phyloP scores from a whole-genome alignment of 83 land plant species.

The Diphasiastrum complanatum region DNA sequence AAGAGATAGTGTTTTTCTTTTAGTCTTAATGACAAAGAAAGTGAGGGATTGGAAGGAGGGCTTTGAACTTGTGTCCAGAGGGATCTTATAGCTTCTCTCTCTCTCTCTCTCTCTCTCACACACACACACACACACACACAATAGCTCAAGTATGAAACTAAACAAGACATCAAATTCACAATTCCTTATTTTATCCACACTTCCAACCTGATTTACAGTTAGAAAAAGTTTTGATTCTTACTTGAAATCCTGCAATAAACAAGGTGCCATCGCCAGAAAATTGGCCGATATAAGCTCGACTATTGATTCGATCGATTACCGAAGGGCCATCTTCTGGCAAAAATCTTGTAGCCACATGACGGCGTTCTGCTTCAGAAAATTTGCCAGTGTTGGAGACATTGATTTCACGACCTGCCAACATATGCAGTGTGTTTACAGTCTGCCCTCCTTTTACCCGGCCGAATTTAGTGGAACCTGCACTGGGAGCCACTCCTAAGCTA shows the following conservation, averaged over 20 bases:
- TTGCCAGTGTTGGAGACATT: conserved; percentile 58
- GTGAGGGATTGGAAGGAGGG: too few species aligned
- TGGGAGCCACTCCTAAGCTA: conserved; percentile 39
- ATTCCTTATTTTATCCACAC: too few species aligned
- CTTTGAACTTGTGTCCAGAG: too few species aligned
- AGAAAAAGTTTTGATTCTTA: too few species aligned
- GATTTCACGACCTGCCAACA: conserved; percentile 58
- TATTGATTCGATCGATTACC: conserved; percentile 46
- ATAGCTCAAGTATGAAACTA: too few species aligned
- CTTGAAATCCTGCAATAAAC: conserved; percentile 90
- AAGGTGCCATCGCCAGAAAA: conserved; percentile 81
- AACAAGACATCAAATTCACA: too few species aligned
- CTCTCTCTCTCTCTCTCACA: too few species aligned
- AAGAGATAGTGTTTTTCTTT: too few species aligned
- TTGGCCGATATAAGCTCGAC: conserved; percentile 77
- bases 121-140: too few species aligned
- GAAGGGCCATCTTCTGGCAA: conserved; percentile 63
- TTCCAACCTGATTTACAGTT: too few species aligned
- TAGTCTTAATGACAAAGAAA: too few species aligned
- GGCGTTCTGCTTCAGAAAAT: conserved; percentile 60
- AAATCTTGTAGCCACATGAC: conserved; percentile 63
- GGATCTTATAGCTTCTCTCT: too few species aligned
- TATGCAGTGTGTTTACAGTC: conserved; percentile 39
- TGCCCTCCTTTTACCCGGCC: conserved; percentile 18
- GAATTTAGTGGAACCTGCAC: conserved; percentile 10